Percentiles rank a stretch among this genome's conserved stretches.
phyloP scores from a whole-genome alignment of 495 filamentous ascomycete genomes.

The Neurospora sp. region DNA sequence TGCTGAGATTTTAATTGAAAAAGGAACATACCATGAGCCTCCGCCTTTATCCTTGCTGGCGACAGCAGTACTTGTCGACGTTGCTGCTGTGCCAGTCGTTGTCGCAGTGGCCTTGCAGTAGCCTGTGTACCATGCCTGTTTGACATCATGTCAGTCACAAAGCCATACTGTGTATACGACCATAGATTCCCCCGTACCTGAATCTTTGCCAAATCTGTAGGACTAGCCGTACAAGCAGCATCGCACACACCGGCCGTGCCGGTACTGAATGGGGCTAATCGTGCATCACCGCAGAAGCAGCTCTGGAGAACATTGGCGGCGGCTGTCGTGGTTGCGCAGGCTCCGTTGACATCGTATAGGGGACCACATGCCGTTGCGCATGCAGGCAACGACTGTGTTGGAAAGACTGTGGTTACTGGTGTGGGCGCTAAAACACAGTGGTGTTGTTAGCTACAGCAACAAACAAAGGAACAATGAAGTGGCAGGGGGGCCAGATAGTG shows the following conservation, averaged over 20 bases:
- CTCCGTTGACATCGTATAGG: slow-evolving; percentile 46
- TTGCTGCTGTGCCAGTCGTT: slow-evolving; percentile 11
- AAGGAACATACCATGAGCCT: slow-evolving; percentile 16
- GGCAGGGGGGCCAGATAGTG: neutral
- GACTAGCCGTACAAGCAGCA: slow-evolving; percentile 20
- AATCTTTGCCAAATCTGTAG: slow-evolving; percentile 29
- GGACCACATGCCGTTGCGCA: slow-evolving; percentile 37
- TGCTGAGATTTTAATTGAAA: neutral
- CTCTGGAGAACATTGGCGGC: slow-evolving; percentile 20
- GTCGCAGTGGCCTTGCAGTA: slow-evolving; percentile 26
- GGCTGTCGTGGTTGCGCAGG: slow-evolving; percentile 26
- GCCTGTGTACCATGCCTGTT: slow-evolving; percentile 34
- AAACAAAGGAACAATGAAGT: neutral
- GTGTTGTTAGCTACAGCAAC: neutral
- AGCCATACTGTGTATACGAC: neutral
- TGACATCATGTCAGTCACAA: neutral
- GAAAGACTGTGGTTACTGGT: slow-evolving; percentile 33
- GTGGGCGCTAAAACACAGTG: neutral
- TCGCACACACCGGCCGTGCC: slow-evolving; percentile 34
- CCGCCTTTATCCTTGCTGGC: slow-evolving; percentile 9
- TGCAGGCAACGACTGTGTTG: slow-evolving; percentile 33
- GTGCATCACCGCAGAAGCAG: slow-evolving; percentile 40
- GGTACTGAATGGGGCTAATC: slow-evolving; percentile 31
- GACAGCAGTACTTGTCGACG: slow-evolving; percentile 11
- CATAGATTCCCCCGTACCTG: slow-evolving; percentile 7